Evolutionary conservation across 179 eudicot genomes (phyloP), one percentile per base, ranked within the genome.

Genomic region (Spergularia azorica): DNA sequence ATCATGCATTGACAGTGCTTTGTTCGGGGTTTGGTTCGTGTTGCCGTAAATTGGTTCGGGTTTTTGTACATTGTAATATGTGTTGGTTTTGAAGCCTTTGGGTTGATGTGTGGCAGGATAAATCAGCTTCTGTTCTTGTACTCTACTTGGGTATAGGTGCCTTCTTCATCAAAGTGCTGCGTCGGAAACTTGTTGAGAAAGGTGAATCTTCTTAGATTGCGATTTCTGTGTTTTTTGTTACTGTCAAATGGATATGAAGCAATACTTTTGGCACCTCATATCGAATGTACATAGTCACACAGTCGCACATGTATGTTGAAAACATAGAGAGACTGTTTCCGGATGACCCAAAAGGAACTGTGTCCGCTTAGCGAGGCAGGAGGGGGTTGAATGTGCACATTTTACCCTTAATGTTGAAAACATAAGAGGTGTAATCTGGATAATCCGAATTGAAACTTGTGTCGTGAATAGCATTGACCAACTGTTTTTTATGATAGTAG

Each of bases 161-260:
- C 57, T 17, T 80, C 20, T 69, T 93, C 54, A 20, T 90, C 83
- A 87, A 52, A 78, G 58, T 79, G 61, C 71, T 84, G 66, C 80
- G 82, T 58, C 59, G 64, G 62, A 92, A 82, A 82, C 79, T 73
- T 67, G 90, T 92, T 73, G 87, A 79, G 83, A 92, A 88, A 93
- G 97, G 97, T 93, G 72, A 83, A 85, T 73, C 77, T 39, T 13
- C 17, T 43, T 73, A 4, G 14, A 15, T 46, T 15, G 32, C 38
- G 9, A 11, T 16, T 7, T 2, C 1, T 65, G 7, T 4, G 13
- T 63, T 71, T 41, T 11, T 41, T n/a, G 51, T 17, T 14, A 41
- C 32, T 26, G 32, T 26, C 32, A 18, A 59, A 16, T 59, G 17
- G 36, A 32, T 59, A 17, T 59, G 63, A 59, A 59, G 5, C 32